These are phyloP conservation scores for Fusarium brachygibbosum DNA, from an alignment of 2,329 filamentous ascomycete genomes.

Conservation along the genomic window DNA sequence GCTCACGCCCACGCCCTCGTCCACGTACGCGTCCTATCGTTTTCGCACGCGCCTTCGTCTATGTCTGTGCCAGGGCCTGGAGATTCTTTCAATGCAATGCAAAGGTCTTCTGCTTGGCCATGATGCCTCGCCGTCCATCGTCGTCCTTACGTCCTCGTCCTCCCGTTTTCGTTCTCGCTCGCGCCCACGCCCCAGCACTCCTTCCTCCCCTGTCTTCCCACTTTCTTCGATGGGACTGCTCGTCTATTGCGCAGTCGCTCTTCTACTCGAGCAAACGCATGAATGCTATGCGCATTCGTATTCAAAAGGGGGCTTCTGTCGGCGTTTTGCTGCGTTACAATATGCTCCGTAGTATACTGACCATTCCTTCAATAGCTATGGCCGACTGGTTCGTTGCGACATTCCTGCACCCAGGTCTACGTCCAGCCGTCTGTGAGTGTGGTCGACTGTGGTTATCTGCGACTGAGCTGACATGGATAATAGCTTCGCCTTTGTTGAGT, in stretches of 20 bases:
- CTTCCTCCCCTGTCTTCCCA: slow-evolving; percentile 42
- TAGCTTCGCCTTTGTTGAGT: slow-evolving; percentile 98
- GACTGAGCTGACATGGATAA: slow-evolving; percentile 24
- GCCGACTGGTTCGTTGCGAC: slow-evolving; percentile 96
- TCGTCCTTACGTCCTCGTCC: slow-evolving; percentile 49
- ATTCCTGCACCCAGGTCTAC: slow-evolving; percentile 96
- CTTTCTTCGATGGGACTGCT: slow-evolving; percentile 48
- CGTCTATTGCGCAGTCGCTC: slow-evolving; percentile 48
- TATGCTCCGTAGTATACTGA: slow-evolving; percentile 63
- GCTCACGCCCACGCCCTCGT: slow-evolving; percentile 57
- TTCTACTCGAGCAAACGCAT: slow-evolving; percentile 46
- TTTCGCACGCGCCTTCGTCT: slow-evolving; percentile 47
- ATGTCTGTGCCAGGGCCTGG: slow-evolving; percentile 42
- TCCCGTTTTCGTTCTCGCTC: slow-evolving; percentile 49
- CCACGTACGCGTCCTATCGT: slow-evolving; percentile 55
- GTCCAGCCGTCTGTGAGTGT: slow-evolving; percentile 91
- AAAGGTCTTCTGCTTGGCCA: slow-evolving; percentile 45
- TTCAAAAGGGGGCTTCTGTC: slow-evolving; percentile 47
- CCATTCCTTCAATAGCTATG: slow-evolving; percentile 76
- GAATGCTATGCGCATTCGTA: slow-evolving; percentile 46
- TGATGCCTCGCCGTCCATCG: slow-evolving; percentile 49
- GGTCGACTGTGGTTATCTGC: background rate
- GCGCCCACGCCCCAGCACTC: slow-evolving; percentile 47
- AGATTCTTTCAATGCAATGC: slow-evolving; percentile 31
- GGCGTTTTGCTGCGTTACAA: slow-evolving; percentile 40